Base-by-base conservation (phyloP, 2,329 filamentous ascomycete genomes). In the Rutstroemia sp. region DNA sequence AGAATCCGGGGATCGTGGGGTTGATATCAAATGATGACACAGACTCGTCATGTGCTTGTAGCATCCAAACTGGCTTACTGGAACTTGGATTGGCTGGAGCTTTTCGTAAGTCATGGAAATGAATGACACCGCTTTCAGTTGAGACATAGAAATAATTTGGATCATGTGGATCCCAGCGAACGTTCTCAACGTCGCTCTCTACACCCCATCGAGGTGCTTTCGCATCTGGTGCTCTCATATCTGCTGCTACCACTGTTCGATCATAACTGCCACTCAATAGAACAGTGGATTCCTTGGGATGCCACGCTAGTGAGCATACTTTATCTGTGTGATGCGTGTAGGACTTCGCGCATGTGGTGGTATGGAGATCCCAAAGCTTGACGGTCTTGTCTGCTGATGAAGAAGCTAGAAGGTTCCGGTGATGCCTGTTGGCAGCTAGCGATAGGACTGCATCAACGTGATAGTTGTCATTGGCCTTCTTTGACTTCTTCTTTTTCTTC, bases 271-370 rank as follows among this genome's bases (percentile, higher is more conserved):
- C 94, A 67, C 87, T 95, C 58, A 99, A 80, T 23, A 99, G 79
- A 19, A 95, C 84, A 0, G 94, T 96, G 2, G 92, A 84, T 71
- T 96, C 89, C 45, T 79, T 81, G 0, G 88, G 81, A 76, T 97
- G 90, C 94, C 95, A 99, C 63, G 92, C 88, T 56, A 99, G 76
- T 21, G 92, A 90, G 79, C 92, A 99, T 63, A 97, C 92, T 76
- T 99, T 99, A 78, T 96, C 94, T 38, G 89, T 95, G 75, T 99
- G 94, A 74, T 95, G 89, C 16, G 83, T 80, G 78, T 99, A 99
- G 46, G 92, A 96, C 75, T 96, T 94, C 66, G 94, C 94, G 73
- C 91, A 96, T 72, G 86, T 91, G 59, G 88, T 82, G 3, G 90
- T 96, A 75, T 91, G 89, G 60, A 99, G 77, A 71, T 99, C 94